These are phyloP conservation scores for Zostera marina DNA, from an alignment of 116 monocot genomes.

Conservation along the genomic window DNA sequence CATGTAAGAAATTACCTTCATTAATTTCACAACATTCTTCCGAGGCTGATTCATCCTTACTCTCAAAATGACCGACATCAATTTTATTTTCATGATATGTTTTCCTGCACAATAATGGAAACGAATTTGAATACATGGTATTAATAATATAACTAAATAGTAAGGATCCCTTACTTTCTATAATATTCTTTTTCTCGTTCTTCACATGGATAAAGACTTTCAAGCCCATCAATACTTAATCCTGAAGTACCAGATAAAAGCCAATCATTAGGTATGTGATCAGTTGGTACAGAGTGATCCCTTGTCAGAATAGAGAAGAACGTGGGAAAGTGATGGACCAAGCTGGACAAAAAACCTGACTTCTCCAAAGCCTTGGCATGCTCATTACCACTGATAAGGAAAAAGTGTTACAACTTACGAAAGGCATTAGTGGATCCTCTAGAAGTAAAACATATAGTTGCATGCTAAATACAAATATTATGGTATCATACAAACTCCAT, in stretches of 20 bases:
- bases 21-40: not conserved
- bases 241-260: constrained; percentile 3
- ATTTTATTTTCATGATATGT: not conserved
- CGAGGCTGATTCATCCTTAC: not conserved
- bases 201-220: constrained; percentile 4
- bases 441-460: not conserved
- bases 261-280: not conserved
- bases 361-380: constrained; percentile 13
- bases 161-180: not conserved
- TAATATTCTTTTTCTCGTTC: not conserved
- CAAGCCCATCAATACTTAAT: constrained; percentile 2
- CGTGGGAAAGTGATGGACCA: constrained; percentile 45
- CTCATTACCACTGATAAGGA: constrained; percentile 24
- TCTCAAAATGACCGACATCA: not conserved
- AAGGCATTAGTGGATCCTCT: not conserved
- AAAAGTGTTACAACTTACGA: constrained; percentile 7
- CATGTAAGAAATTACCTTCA: not conserved
- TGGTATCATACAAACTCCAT: no score
- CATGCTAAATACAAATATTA: no score
- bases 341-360: constrained; percentile 38
- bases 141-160: not conserved
- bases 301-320: constrained; percentile 32
- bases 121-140: constrained; percentile 1
- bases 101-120: constrained; percentile 1
- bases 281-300: constrained; percentile 11